A percentile compares a stretch with the other conserved stretches of the same genome.
These are phyloP conservation scores for Blastomyces parvus DNA, from an alignment of 2,329 filamentous ascomycete genomes.

Conservation along the genomic window DNA sequence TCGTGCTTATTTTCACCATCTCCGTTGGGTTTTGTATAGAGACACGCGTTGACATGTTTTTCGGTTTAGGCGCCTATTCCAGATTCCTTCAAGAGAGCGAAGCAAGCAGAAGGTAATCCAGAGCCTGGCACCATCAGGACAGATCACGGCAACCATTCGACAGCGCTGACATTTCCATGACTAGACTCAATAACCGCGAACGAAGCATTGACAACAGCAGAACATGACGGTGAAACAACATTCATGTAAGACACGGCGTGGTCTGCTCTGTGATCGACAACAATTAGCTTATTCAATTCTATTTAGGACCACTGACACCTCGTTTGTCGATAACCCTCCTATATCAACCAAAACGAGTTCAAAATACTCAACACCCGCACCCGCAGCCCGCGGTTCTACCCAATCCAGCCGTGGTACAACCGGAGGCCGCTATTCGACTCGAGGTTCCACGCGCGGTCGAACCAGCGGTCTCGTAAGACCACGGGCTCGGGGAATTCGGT, in stretches of 20 bases:
- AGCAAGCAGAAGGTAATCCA: constrained; percentile 46
- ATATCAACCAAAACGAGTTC: constrained; percentile 41
- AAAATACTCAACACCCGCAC: constrained; percentile 22
- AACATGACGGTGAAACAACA: constrained; percentile 60
- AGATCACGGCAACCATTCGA: neutral
- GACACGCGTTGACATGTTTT: neutral
- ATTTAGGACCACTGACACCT: constrained; percentile 74
- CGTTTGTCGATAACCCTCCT: constrained; percentile 77
- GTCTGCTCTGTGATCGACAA: neutral
- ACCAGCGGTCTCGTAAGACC: constrained; percentile 29
- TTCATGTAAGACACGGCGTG: constrained; percentile 59
- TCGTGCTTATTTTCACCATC: neutral
- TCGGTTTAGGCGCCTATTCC: constrained; percentile 59
- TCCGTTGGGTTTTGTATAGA: neutral
- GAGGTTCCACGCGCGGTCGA: constrained; percentile 29
- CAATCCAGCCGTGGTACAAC: constrained; percentile 21
- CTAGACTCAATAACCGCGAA: constrained; percentile 5
- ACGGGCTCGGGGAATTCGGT: constrained; percentile 32
- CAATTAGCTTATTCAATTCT: neutral
- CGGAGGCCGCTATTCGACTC: constrained; percentile 29
- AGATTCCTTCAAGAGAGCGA: constrained; percentile 68
- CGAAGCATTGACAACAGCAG: constrained; percentile 22
- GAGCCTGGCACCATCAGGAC: constrained; percentile 9
- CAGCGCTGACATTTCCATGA: neutral
- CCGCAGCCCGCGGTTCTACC: constrained; percentile 19